Conservation (phyloP, 2,329 filamentous ascomycete genomes). For the Cladosporium colombiae region DNA sequence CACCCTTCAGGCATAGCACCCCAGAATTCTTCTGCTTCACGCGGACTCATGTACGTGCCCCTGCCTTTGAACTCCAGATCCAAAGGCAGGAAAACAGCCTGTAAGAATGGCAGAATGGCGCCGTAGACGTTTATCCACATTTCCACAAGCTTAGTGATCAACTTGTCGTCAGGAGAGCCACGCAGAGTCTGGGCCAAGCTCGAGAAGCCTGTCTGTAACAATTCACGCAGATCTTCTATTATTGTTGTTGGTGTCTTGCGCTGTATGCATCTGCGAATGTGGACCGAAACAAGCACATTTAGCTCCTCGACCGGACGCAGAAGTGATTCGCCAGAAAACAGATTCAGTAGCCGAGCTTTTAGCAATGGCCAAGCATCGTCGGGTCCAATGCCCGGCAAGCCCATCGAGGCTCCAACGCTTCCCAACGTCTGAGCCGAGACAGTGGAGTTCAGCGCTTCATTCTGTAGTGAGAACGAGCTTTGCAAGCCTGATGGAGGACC, state of each 20-base stretch:
- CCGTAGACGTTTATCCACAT: constrained; percentile 95
- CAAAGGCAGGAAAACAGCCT: constrained; percentile 89
- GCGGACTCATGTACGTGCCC: constrained; percentile 73
- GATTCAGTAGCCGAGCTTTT: constrained; percentile 71
- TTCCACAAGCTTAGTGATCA: constrained; percentile 89
- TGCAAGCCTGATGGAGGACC: constrained; percentile 33
- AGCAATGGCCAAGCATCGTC: constrained; percentile 84
- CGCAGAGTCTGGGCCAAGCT: constrained; percentile 82
- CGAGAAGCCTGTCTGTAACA: constrained; percentile 78
- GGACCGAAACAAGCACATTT: constrained; percentile 75
- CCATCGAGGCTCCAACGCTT: constrained; percentile 49
- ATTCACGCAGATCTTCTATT: constrained; percentile 73
- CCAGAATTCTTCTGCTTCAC: constrained; percentile 90
- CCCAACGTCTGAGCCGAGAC: constrained; percentile 44
- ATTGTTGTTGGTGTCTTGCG: constrained; percentile 69
- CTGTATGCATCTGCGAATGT: constrained; percentile 76
- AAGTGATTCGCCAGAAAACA: constrained; percentile 80
- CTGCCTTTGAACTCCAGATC: constrained; percentile 90
- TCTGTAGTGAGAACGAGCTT: constrained; percentile 33
- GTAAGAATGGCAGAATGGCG: constrained; percentile 85
- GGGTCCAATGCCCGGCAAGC: constrained; percentile 49
- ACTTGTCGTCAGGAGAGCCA: constrained; percentile 75
- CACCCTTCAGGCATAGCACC: constrained; percentile 60
- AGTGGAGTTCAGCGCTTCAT: constrained; percentile 27
- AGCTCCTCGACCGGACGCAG: constrained; percentile 81